These are phyloP conservation scores for Hortiboletus flavorubellus DNA, from an alignment of 768 basidiomycete genomes.

Conservation along the genomic window DNA sequence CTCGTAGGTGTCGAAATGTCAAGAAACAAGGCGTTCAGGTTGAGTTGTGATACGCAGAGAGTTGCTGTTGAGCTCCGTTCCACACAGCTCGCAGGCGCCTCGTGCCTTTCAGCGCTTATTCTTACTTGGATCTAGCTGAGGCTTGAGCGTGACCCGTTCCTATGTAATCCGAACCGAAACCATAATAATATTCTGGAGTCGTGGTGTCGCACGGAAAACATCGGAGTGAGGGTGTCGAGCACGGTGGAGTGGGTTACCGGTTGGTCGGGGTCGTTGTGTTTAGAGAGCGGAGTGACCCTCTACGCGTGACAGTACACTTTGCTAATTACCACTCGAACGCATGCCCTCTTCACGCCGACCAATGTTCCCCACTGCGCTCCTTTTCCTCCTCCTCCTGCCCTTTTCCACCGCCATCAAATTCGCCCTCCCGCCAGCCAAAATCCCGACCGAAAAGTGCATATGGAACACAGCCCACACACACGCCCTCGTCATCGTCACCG, in stretches of 20 bases:
- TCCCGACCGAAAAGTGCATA: constrained; percentile 82
- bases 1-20: not conserved
- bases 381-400: constrained; percentile 28
- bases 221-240: too few species aligned
- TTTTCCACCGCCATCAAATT: constrained; percentile 77
- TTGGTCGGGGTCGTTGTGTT: not conserved
- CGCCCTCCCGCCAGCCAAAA: constrained; percentile 62
- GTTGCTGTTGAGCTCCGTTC: not conserved
- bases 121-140: not conserved
- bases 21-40: not conserved
- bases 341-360: not conserved
- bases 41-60: not conserved
- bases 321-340: constrained; percentile 1
- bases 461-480: constrained; percentile 91
- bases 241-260: too few species aligned
- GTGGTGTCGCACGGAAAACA: too few species aligned
- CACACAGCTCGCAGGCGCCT: not conserved
- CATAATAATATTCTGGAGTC: too few species aligned
- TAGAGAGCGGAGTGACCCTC: too few species aligned
- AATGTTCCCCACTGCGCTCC: constrained; percentile 9
- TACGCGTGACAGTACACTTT: not conserved
- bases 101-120: not conserved
- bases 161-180: too few species aligned
- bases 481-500: constrained; percentile 92
- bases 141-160: not conserved